Evolutionary conservation across 148 eudicot genomes (phyloP).

Genomic region (Persicaria maculosa): DNA sequence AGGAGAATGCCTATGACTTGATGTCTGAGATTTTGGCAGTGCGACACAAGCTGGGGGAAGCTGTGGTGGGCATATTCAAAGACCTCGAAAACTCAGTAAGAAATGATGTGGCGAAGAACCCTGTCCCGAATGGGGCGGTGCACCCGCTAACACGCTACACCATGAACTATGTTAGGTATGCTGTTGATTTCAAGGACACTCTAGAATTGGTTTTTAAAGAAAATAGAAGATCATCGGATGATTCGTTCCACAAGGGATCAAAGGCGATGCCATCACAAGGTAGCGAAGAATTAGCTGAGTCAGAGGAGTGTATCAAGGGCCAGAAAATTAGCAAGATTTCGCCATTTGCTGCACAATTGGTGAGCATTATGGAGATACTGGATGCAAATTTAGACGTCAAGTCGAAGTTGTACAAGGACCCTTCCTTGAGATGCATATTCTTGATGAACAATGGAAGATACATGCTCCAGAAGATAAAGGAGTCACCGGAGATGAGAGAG

Average conservation of each 20-base stretch:
- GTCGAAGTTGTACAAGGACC: slow-evolving; percentile 58
- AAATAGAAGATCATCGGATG: not conserved
- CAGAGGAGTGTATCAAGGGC: not conserved
- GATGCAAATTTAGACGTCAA: slow-evolving; percentile 57
- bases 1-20: not conserved
- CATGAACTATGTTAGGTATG: slow-evolving; percentile 12
- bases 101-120: slow-evolving; percentile 3
- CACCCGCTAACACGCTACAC: slow-evolving; percentile 14
- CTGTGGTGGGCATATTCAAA: not conserved
- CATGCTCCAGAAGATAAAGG: slow-evolving; percentile 71
- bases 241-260: not conserved
- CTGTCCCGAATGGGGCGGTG: slow-evolving; percentile 9
- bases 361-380: slow-evolving; percentile 35
- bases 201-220: not conserved
- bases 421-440: slow-evolving; percentile 47
- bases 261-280: not conserved
- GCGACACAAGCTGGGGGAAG: not conserved
- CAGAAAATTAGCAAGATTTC: slow-evolving; percentile 10
- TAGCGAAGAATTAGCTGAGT: not conserved
- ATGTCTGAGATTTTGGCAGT: not conserved
- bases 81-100: slow-evolving; percentile 9
- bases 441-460: slow-evolving; percentile 85
- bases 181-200: slow-evolving; percentile 7
- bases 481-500: slow-evolving; percentile 45
- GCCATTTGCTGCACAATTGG: slow-evolving; percentile 34